Evolutionary conservation across 106 monocot genomes (phyloP).

Genomic region (Dendrobium officinale): DNA sequence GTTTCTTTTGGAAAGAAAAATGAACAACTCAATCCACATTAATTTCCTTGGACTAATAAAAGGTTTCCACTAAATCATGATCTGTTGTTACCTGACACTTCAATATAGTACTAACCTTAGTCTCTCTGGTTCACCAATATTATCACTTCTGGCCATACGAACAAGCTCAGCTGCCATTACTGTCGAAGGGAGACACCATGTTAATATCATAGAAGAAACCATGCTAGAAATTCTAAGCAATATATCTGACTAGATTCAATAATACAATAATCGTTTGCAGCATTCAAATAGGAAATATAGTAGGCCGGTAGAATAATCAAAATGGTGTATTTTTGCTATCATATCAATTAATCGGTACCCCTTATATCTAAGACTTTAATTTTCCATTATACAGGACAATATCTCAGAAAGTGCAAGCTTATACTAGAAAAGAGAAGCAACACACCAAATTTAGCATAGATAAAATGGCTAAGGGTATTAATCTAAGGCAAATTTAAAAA

Average conservation of each 20-base stretch:
- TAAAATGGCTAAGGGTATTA: not conserved
- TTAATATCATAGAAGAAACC: not conserved
- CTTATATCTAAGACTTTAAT: too few relatives aligned
- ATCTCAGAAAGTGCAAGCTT: not conserved
- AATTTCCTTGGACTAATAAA: not conserved
- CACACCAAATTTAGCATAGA: not conserved
- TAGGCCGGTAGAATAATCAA: not conserved
- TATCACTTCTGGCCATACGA: conserved; percentile 49
- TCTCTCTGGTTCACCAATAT: conserved; percentile 59
- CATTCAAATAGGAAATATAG: not conserved
- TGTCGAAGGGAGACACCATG: conserved; percentile 16
- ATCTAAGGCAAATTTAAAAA: not conserved
- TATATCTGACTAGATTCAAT: not conserved
- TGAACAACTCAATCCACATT: not conserved
- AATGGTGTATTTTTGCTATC: not conserved
- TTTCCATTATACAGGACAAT: not conserved
- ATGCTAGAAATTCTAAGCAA: not conserved
- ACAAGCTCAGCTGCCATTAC: conserved; percentile 98
- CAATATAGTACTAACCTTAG: conserved; percentile 46
- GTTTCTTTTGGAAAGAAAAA: not conserved
- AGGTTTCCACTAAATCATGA: not conserved
- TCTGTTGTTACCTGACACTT: not conserved
- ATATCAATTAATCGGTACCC: not conserved
- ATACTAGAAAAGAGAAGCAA: not conserved
- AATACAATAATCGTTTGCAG: not conserved